phyloP scores from a whole-genome alignment of 2,329 filamentous ascomycete species.

The Monilinia fructigena region DNA sequence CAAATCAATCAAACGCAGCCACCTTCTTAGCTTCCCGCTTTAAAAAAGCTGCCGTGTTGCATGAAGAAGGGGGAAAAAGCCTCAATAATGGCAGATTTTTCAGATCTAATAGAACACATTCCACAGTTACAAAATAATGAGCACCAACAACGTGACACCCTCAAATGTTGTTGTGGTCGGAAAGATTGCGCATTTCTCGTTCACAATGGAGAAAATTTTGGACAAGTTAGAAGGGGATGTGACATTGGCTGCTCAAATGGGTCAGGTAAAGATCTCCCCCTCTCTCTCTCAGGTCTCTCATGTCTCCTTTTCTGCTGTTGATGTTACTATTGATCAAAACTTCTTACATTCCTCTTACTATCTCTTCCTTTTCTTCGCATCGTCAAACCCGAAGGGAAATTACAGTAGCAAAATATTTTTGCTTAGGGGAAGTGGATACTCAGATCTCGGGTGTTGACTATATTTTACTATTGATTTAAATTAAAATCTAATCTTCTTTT shows the following conservation, averaged over 20 bases:
- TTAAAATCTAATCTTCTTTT: slow-evolving; percentile 20
- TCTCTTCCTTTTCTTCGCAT: neutral
- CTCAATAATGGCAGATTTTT: slow-evolving; percentile 14
- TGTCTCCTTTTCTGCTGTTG: slow-evolving; percentile 31
- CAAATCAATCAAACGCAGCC: neutral
- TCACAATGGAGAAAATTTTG: slow-evolving; percentile 74
- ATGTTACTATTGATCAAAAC: slow-evolving; percentile 22
- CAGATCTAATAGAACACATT: slow-evolving; percentile 31
- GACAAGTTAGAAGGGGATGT: slow-evolving; percentile 85
- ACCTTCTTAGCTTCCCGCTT: slow-evolving; percentile 6
- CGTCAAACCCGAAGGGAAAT: slow-evolving; percentile 12
- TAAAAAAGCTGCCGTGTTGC: neutral
- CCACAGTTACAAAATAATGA: slow-evolving; percentile 23
- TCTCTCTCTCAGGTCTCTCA: slow-evolving; percentile 29
- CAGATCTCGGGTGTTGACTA: slow-evolving; percentile 1
- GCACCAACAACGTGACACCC: slow-evolving; percentile 17
- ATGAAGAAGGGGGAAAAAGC: neutral
- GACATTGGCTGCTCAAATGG: slow-evolving; percentile 78
- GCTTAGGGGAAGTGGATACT: slow-evolving; percentile 15
- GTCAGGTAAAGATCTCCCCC: slow-evolving; percentile 71
- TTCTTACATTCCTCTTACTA: slow-evolving; percentile 14
- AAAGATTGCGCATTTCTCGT: slow-evolving; percentile 75
- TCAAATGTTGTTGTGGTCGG: slow-evolving; percentile 82
- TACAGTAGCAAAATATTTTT: slow-evolving; percentile 16
- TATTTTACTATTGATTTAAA: slow-evolving; percentile 17